Evolutionary conservation across 208 protist genomes (phyloP).

Genomic region (Acanthamoeba polyphaga): DNA sequence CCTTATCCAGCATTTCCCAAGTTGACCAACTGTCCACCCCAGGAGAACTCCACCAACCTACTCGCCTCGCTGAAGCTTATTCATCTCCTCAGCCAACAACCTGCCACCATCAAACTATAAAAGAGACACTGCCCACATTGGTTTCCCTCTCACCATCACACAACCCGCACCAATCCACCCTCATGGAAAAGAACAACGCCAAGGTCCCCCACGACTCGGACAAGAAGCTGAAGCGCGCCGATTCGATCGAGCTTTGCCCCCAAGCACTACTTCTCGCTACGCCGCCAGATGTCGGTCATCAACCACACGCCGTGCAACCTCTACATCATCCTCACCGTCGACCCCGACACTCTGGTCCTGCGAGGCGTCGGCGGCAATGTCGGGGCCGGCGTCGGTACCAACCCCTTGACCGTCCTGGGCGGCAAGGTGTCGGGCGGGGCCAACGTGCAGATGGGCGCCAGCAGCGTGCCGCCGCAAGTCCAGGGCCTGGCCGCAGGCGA

Average conservation of each 20-base stretch:
- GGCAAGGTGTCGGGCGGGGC: not conserved
- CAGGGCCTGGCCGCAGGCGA: not conserved
- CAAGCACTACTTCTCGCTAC: not conserved
- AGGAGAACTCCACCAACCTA: too few relatives aligned
- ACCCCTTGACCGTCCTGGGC: not conserved
- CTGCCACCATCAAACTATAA: too few relatives aligned
- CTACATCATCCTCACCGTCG: not conserved
- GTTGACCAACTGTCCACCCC: too few relatives aligned
- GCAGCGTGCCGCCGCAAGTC: not conserved
- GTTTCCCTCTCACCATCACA: too few relatives aligned
- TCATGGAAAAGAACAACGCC: too few relatives aligned
- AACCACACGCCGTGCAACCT: not conserved
- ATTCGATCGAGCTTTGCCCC: not conserved
- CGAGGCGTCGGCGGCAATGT: not conserved
- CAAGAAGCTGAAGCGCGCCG: not conserved
- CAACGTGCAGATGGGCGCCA: not conserved
- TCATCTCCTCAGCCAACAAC: too few relatives aligned
- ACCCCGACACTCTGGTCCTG: not conserved
- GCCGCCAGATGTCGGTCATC: not conserved
- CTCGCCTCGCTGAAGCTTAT: too few relatives aligned
- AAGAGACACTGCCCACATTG: too few relatives aligned
- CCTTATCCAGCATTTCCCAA: too few relatives aligned
- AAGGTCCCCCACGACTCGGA: not conserved
- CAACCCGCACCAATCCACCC: too few relatives aligned
- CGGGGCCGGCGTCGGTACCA: not conserved